phyloP scores from a whole-genome alignment of 202 grass and related monocot species.

The Digitaria exilis region DNA sequence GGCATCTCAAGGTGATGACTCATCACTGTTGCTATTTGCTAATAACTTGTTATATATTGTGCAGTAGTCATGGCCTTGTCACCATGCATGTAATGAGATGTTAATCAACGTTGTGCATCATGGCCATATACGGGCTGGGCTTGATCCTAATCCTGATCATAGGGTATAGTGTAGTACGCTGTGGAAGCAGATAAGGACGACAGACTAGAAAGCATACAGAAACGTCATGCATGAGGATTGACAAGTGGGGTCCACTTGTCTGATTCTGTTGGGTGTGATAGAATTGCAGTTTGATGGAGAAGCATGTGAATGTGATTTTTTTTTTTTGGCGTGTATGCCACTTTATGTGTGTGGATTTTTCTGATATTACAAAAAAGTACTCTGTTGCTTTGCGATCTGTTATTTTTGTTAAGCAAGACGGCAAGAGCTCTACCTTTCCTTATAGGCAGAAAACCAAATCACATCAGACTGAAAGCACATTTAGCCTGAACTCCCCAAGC shows the following conservation, averaged over 20 bases:
- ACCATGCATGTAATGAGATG: neutral
- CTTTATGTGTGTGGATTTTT: no score
- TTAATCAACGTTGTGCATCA: neutral
- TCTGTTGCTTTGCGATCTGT: no score
- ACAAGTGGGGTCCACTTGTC: neutral
- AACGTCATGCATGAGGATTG: neutral
- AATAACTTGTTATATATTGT: neutral
- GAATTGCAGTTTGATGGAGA: neutral
- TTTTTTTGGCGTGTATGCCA: no score
- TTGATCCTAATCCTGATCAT: neutral
- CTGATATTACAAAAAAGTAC: no score
- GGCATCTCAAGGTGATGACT: neutral
- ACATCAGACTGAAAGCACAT: no score
- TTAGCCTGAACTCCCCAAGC: no score
- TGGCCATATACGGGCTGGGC: neutral
- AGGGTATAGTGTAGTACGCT: no score
- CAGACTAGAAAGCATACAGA: neutral
- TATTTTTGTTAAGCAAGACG: no score
- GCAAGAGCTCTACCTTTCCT: no score
- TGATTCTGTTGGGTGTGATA: neutral
- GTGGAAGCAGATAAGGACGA: neutral
- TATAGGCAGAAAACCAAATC: no score
- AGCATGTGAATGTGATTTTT: neutral
- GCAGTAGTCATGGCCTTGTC: neutral
- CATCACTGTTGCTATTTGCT: neutral